Evolutionary conservation across 2,329 filamentous ascomycete species (phyloP), one percentile per base, ranked within the genome.

Genomic region (Aspergillus sp.): DNA sequence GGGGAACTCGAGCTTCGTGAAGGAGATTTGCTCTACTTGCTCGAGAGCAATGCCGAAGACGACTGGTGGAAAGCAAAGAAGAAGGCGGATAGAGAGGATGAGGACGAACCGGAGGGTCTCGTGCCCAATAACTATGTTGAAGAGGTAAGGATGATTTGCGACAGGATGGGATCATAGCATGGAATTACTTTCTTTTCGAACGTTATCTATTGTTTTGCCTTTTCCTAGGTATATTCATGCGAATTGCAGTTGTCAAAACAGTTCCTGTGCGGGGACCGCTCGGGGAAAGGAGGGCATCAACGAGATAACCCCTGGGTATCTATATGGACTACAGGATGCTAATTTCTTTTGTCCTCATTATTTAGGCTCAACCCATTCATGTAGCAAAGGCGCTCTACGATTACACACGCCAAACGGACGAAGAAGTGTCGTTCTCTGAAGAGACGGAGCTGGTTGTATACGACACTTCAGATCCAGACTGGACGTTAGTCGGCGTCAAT

Each of bases 61-160:
- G 83, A 89, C 65, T 97, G 93, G 93, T 97, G 93, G 93, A 93
- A 85, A 69, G 89, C 87, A 43, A 95, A 95, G 77, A 95, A 94
- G 77, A 88, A 85, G 73, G 89, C 90, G 54, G 81, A 80, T 27
- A 79, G 75, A 22, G 87, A 90, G 33, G 90, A 95, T 39, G 90
- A 95, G 38, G 90, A 95, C 39, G 90, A 96, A 70, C 90, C 90
- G 3, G 83, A 89, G 59, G 90, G 90, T 51, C 72, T 96, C 64
- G 84, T 98, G 50, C 93, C 93, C 12, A 90, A 87, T 65, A 98
- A 96, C 68, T 98, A 98, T 67, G 79, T 98, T 48, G 86, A 96
- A 74, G 83, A 94, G 84, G 90, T 95, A 74, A 73, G 82, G 52
- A 51, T 44, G 30, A 30, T 30, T 30, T 30, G 25, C 25, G 25